phyloP scores from a whole-genome alignment of 306 rosid genomes.

The Mimosa bimucronata region DNA sequence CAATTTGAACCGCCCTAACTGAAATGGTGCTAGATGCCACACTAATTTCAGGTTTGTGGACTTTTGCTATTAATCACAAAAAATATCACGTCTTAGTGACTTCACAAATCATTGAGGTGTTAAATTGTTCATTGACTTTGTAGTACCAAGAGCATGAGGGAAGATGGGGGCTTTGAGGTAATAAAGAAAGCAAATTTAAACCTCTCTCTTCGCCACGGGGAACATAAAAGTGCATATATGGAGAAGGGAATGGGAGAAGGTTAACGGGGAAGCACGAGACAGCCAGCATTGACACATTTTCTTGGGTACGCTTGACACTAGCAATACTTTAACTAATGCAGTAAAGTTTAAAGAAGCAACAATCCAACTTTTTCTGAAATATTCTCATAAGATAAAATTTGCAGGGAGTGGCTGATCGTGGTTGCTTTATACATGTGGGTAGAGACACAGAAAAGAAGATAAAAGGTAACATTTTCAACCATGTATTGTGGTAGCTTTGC shows the following conservation, averaged over 20 bases:
- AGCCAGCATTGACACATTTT: slow-evolving; percentile 80
- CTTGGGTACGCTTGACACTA: slow-evolving; percentile 72
- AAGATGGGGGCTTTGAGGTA: slow-evolving; percentile 84
- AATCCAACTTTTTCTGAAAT: slow-evolving; percentile 7
- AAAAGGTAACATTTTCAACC: slow-evolving; percentile 63
- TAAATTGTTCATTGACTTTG: slow-evolving; percentile 35
- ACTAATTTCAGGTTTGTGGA: too few species aligned
- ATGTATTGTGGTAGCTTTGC: not conserved
- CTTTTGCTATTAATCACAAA: slow-evolving; percentile 12
- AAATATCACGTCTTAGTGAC: slow-evolving; percentile 16
- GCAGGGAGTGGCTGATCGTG: slow-evolving; percentile 99
- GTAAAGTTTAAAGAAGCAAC: slow-evolving; percentile 2
- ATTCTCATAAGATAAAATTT: slow-evolving; percentile 36
- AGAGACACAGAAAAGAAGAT: slow-evolving; percentile 87
- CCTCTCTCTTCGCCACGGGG: slow-evolving; percentile 88
- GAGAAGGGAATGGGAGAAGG: slow-evolving; percentile 98
- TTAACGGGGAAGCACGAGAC: slow-evolving; percentile 99
- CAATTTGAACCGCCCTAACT: too few species aligned
- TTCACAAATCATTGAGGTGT: slow-evolving; percentile 22
- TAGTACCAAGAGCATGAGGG: slow-evolving; percentile 98
- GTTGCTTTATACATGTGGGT: slow-evolving; percentile 98
- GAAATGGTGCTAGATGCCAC: slow-evolving; percentile 99
- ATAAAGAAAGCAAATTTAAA: slow-evolving; percentile 96
- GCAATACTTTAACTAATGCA: slow-evolving; percentile 25
- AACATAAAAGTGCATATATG: slow-evolving; percentile 89